Evolutionary conservation across 2,329 filamentous ascomycete species (phyloP).

Genomic region (Malbranchea zuffiana): DNA sequence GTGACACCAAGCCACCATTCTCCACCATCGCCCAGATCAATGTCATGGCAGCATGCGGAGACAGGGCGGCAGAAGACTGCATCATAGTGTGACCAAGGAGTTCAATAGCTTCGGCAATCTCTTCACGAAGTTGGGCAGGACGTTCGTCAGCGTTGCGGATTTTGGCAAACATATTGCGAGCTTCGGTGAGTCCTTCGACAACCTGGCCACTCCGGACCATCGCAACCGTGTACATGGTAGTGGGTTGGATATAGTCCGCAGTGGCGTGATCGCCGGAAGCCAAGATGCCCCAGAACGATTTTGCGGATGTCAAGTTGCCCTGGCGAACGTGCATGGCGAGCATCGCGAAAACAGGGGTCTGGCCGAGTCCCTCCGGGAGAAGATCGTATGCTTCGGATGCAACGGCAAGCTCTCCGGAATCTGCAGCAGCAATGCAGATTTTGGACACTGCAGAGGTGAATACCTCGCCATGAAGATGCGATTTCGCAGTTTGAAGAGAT

Average conservation of each 20-base stretch:
- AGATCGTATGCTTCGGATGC: constrained; percentile 57
- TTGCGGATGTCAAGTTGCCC: constrained; percentile 65
- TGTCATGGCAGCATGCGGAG: constrained; percentile 46
- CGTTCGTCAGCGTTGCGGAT: constrained; percentile 54
- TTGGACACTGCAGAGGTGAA: constrained; percentile 56
- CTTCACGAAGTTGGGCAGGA: constrained; percentile 49
- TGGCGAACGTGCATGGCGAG: constrained; percentile 76
- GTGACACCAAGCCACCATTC: constrained; percentile 51
- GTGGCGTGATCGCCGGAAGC: constrained; percentile 47
- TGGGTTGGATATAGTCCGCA: constrained; percentile 66
- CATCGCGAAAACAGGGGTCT: constrained; percentile 60
- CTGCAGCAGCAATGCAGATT: constrained; percentile 68
- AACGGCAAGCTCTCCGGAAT: constrained; percentile 58
- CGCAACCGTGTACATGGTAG: constrained; percentile 80
- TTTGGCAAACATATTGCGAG: constrained; percentile 75
- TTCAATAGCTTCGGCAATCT: constrained; percentile 78
- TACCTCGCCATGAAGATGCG: constrained; percentile 45
- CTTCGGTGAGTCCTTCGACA: constrained; percentile 66
- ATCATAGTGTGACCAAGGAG: constrained; percentile 51
- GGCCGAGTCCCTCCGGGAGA: constrained; percentile 44
- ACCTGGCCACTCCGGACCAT: constrained; percentile 77
- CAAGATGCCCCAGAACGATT: constrained; percentile 70
- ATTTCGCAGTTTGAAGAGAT: constrained; percentile 62
- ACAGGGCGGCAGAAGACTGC: constrained; percentile 41
- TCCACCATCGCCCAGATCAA: constrained; percentile 55